phyloP scores from a whole-genome alignment of 805 yeast species.

The Wickerhamomyces strasburgensis region DNA sequence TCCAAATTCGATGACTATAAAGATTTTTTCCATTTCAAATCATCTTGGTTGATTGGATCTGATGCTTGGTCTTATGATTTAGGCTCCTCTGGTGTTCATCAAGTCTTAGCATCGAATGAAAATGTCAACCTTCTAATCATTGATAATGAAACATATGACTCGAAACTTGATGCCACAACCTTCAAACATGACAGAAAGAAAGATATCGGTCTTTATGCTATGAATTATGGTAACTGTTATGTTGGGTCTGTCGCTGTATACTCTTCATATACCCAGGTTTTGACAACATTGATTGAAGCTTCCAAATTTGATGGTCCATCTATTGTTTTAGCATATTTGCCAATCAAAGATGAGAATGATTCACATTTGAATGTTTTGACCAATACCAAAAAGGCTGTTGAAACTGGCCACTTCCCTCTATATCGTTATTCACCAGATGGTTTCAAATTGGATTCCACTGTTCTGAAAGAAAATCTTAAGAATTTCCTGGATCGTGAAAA shows the following conservation, averaged over 20 bases:
- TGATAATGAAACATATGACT: conserved; percentile 72
- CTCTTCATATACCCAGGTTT: conserved; percentile 87
- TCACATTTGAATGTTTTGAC: conserved; percentile 70
- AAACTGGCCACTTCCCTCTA: conserved; percentile 94
- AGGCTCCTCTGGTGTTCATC: conserved; percentile 89
- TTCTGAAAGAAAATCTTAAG: conserved; percentile 68
- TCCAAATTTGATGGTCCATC: conserved; percentile 86
- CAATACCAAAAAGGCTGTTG: conserved; percentile 87
- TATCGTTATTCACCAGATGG: conserved; percentile 81
- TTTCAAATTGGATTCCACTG: conserved; percentile 82
- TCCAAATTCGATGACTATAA: conserved; percentile 41
- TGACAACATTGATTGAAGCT: conserved; percentile 89
- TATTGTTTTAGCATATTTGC: conserved; percentile 83
- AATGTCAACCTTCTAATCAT: conserved; percentile 81
- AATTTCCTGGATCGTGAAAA: conserved; percentile 87
- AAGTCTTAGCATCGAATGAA: conserved; percentile 66
- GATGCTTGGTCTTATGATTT: conserved; percentile 94
- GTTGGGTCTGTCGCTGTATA: conserved; percentile 94
- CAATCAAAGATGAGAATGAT: conserved; percentile 60
- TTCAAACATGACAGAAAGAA: conserved; percentile 60
- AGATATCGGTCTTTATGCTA: conserved; percentile 90
- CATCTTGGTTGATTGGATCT: conserved; percentile 86
- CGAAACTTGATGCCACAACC: conserved; percentile 24
- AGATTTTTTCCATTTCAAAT: conserved; percentile 41
- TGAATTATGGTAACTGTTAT: conserved; percentile 85